phyloP scores from a whole-genome alignment of 768 basidiomycete genomes.

The Leccinum imitatum region DNA sequence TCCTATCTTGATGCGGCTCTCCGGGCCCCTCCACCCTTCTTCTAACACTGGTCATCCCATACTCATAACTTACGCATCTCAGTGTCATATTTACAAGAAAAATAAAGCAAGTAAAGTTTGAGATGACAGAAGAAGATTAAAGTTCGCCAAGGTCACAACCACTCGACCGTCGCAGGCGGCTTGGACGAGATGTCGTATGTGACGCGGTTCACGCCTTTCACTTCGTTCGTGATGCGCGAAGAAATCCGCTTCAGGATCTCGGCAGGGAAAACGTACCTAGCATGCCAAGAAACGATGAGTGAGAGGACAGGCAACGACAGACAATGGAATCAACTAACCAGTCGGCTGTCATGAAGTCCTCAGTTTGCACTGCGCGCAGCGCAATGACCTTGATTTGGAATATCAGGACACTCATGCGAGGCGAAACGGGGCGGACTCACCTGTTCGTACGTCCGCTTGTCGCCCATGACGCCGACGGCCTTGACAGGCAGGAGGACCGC shows the following conservation, averaged over 20 bases:
- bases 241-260: slow-evolving; percentile 89
- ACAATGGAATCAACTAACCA: slow-evolving; percentile 54
- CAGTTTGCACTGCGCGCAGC: slow-evolving; percentile 92
- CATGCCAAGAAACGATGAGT: slow-evolving; percentile 13
- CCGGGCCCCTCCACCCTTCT: not conserved
- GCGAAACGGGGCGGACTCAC: slow-evolving; percentile 31
- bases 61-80: not conserved
- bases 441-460: slow-evolving; percentile 95
- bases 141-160: slow-evolving; percentile 32
- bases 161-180: slow-evolving; percentile 74
- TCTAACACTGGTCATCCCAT: not conserved
- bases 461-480: slow-evolving; percentile 98
- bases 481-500: slow-evolving; percentile 94
- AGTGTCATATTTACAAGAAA: not conserved
- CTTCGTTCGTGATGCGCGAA: slow-evolving; percentile 97
- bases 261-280: slow-evolving; percentile 93
- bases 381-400: slow-evolving; percentile 69
- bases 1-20: too few species aligned
- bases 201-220: slow-evolving; percentile 92
- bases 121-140: not conserved
- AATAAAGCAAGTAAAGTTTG: not conserved
- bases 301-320: not conserved
- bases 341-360: slow-evolving; percentile 99
- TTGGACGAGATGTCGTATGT: slow-evolving; percentile 97
- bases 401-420: slow-evolving; percentile 2